Conservation (phyloP, 129 eudicot genomes). For the Glebionis coronaria region DNA sequence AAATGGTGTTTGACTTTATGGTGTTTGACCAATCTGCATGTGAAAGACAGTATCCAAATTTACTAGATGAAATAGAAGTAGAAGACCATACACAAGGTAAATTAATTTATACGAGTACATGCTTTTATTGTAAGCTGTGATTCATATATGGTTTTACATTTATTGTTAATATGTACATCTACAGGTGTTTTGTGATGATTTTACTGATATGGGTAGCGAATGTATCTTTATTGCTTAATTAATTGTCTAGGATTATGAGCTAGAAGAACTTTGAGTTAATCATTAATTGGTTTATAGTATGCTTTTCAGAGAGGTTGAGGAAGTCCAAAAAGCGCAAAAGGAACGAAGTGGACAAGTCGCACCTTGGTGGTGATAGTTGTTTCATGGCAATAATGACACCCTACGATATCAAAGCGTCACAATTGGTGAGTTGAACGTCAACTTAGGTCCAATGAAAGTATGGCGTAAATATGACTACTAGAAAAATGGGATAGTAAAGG, state of each 20-base stretch:
- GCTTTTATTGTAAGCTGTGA: too few relatives aligned
- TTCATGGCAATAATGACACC: conserved; percentile 12
- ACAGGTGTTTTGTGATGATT: too few relatives aligned
- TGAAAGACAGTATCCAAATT: conserved; percentile 16
- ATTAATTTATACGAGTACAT: too few relatives aligned
- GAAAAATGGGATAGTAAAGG: too few relatives aligned
- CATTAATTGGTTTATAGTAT: not conserved
- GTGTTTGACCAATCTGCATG: conserved; percentile 38
- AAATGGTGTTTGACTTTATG: conserved; percentile 27
- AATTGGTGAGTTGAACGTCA: conserved; percentile 17
- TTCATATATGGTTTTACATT: too few relatives aligned
- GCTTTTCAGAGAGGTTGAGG: conserved; percentile 15
- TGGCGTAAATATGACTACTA: too few relatives aligned
- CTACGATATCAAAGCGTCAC: not conserved
- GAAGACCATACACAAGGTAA: conserved; percentile 1
- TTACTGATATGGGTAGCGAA: too few relatives aligned
- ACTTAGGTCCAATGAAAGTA: not conserved
- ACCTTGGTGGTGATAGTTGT: not conserved
- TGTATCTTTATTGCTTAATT: too few relatives aligned
- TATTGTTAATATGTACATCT: too few relatives aligned
- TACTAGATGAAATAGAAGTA: not conserved
- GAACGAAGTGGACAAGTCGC: not conserved
- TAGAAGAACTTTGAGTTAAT: not conserved
- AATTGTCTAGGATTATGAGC: conserved; percentile 1
- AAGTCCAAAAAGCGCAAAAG: conserved; percentile 11